phyloP scores from a whole-genome alignment of 2,329 filamentous ascomycete species.

The Cadophora malorum region DNA sequence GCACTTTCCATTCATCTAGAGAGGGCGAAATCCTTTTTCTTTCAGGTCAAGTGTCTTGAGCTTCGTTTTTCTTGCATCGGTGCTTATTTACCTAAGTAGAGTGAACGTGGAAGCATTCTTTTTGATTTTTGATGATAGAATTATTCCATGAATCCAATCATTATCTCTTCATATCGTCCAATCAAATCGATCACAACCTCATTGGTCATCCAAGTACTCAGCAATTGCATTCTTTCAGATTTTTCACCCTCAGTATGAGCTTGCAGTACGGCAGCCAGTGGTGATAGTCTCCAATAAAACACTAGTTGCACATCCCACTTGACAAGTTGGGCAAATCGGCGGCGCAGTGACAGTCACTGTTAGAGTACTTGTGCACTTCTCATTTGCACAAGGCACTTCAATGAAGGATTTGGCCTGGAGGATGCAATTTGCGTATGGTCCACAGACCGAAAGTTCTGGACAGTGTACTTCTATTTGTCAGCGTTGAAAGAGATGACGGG shows the following conservation, averaged over 20 bases:
- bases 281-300: conserved; percentile 29
- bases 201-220: not conserved
- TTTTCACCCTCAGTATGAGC: not conserved
- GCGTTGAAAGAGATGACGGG: not conserved
- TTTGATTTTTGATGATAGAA: not conserved
- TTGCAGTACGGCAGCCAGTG: not conserved
- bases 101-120: not conserved
- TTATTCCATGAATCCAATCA: not conserved
- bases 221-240: not conserved
- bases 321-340: conserved; percentile 30
- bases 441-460: conserved; percentile 24
- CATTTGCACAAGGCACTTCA: conserved; percentile 28
- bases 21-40: no score
- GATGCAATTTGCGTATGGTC: conserved; percentile 28
- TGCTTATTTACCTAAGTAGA: not conserved
- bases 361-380: conserved; percentile 33
- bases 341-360: conserved; percentile 34
- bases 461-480: conserved; percentile 28
- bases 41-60: not conserved
- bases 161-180: not conserved
- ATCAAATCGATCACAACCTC: not conserved
- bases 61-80: not conserved
- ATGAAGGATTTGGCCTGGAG: conserved; percentile 21
- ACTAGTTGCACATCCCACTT: conserved; percentile 28
- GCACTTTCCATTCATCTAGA: not conserved